Base-by-base conservation (phyloP, 2,329 filamentous ascomycete genomes). In the Neurospora crassa region DNA sequence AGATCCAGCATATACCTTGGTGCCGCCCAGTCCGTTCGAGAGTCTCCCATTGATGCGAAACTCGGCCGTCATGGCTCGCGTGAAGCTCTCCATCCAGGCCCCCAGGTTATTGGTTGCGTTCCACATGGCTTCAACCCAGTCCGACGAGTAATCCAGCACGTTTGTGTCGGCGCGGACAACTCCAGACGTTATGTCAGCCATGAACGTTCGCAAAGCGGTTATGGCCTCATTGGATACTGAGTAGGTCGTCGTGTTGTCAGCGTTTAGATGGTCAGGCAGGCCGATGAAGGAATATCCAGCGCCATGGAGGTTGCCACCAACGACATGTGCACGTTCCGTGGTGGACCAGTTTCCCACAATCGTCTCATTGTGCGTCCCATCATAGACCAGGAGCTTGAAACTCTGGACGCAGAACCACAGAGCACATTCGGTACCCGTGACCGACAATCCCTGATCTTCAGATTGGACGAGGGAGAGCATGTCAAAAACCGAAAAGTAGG, bases 361-460 rank as follows among this genome's bases (percentile, higher is more conserved):
- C 0, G 67, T 75, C 59, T 79, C 77, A 7, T 74, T 75, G 20
- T 78, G 72, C 41, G 74, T 72, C 20, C 80, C 79, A 24, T 80
- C 76, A 18, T 59, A 74, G 5, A 80, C 76, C 1, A 73, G 74
- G 34, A 80, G 72, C 18, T 77, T 76, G 71, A 78, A 79, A 12
- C 76, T 77, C 70, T 79, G 76, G 24, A 82, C 75, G 68, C 81
- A 82, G 70, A 81, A 80, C 81, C 80, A 82, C 0, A 82, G 67
- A 0, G 77, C 76, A 59, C 80, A 82, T 68, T 80, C 76, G n/a
- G 75, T 74, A 4, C 76, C 80, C 12, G 73, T 75, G 11, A 76
- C 72, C 0, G 67, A 73, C 5, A 73, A 68, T 0, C 75, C 76
- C 47, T 72, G 71, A 4, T 68, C 71, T 16, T 72, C 68, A 3